phyloP scores from a whole-genome alignment of 2,329 filamentous ascomycete genomes.

The Verticillium tricorpus region DNA sequence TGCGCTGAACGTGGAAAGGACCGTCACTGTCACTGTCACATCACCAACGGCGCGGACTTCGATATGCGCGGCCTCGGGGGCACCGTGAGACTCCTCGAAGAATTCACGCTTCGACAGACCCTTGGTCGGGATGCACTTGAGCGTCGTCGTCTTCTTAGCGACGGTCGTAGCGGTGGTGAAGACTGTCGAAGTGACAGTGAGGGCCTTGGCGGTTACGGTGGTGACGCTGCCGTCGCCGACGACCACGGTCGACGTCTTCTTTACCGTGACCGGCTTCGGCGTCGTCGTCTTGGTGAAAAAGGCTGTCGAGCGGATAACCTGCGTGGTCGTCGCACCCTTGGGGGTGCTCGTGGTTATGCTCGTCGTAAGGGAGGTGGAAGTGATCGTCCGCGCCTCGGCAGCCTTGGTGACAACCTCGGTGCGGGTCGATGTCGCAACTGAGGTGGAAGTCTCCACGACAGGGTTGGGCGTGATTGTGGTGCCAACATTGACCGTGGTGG shows the following conservation, averaged over 20 bases:
- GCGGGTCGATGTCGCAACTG: constrained; percentile 1
- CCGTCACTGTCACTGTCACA: not conserved
- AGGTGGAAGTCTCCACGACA: constrained; percentile 14
- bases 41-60: not conserved
- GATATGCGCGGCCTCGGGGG: not conserved
- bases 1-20: constrained; percentile 7
- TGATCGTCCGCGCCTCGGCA: constrained; percentile 1
- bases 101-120: not conserved
- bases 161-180: not conserved
- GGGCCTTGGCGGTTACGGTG: not conserved
- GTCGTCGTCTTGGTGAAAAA: constrained; percentile 5
- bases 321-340: constrained; percentile 15
- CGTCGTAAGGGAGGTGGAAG: constrained; percentile 4
- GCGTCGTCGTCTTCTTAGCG: constrained; percentile 2
- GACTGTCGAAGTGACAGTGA: constrained; percentile 4
- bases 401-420: constrained; percentile 8
- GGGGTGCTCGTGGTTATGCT: constrained; percentile 16
- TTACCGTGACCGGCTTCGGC: not conserved
- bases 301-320: not conserved
- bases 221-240: not conserved
- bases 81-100: not conserved
- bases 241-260: not conserved
- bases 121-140: constrained; percentile 1
- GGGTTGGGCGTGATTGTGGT: constrained; percentile 24
- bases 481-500: constrained; percentile 23